Percentiles rank a stretch among this genome's conserved stretches.
These are phyloP conservation scores for Heracleum sosnowskyi DNA, from an alignment of 129 eudicot genomes.

Conservation along the genomic window DNA sequence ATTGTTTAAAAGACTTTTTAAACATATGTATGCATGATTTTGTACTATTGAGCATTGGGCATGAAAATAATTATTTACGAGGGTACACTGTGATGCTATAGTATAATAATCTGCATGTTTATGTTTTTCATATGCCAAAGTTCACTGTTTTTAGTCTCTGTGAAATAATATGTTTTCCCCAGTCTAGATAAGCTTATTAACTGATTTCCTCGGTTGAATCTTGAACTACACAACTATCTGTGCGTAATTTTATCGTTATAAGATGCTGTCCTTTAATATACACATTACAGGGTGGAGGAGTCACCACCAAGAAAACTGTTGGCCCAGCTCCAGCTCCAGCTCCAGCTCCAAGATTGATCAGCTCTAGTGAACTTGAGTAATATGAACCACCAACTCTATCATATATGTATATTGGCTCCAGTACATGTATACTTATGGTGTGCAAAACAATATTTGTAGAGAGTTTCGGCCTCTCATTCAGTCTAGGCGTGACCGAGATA, in stretches of 20 bases:
- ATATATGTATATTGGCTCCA: background rate
- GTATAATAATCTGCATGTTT: background rate
- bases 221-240: background rate
- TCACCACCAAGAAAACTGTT: slow-evolving; percentile 38
- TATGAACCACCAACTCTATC: background rate
- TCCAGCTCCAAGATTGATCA: slow-evolving; percentile 65
- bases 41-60: no score
- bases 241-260: background rate
- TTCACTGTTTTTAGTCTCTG: background rate
- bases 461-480: slow-evolving; percentile 87
- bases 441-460: slow-evolving; percentile 26
- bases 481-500: slow-evolving; percentile 71
- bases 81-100: background rate
- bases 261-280: background rate
- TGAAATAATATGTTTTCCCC: background rate
- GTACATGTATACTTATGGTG: background rate
- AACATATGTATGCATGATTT: background rate
- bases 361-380: slow-evolving; percentile 87
- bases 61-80: background rate
- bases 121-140: background rate
- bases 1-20: background rate
- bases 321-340: slow-evolving; percentile 67
- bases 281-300: slow-evolving; percentile 75
- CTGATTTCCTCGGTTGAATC: background rate
- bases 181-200: background rate